Conservation (phyloP, 805 yeast species). For the Saccharomycopsis microspora region DNA sequence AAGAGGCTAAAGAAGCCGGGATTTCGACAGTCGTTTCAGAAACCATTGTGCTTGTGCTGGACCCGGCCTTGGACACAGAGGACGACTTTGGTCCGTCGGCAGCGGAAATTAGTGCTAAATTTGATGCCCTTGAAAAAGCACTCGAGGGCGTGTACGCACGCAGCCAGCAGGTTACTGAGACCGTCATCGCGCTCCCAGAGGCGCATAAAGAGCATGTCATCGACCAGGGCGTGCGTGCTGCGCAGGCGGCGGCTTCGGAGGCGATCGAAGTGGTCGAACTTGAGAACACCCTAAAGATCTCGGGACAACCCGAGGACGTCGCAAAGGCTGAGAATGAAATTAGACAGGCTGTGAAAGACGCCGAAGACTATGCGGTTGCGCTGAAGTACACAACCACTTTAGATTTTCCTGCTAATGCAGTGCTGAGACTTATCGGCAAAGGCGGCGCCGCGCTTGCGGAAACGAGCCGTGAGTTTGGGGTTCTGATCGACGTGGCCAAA, state of each 20-base stretch:
- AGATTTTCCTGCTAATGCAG: conserved; percentile 51
- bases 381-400: conserved; percentile 34
- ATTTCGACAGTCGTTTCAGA: conserved; percentile 45
- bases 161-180: too few relatives aligned
- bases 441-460: conserved; percentile 67
- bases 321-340: conserved; percentile 41
- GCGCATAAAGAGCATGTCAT: conserved; percentile 47
- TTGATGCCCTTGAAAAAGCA: conserved; percentile 41
- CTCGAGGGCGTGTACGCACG: conserved; percentile 26
- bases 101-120: conserved; percentile 43
- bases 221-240: conserved; percentile 52
- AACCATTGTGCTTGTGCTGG: conserved; percentile 44
- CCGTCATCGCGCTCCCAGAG: conserved; percentile 20
- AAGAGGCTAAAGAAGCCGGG: conserved; percentile 32
- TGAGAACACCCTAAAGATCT: conserved; percentile 44
- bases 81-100: conserved; percentile 68
- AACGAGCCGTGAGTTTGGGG: conserved; percentile 62
- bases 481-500: conserved; percentile 63
- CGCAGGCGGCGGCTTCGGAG: conserved; percentile 22
- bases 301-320: conserved; percentile 63
- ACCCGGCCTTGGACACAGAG: conserved; percentile 27
- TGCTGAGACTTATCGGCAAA: conserved; percentile 82
- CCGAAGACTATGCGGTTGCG: conserved; percentile 36
- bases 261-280: too few relatives aligned
- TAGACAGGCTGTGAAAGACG: conserved; percentile 41